phyloP scores from a whole-genome alignment of 2,329 filamentous ascomycete species.

The Talaromyces sp. region DNA sequence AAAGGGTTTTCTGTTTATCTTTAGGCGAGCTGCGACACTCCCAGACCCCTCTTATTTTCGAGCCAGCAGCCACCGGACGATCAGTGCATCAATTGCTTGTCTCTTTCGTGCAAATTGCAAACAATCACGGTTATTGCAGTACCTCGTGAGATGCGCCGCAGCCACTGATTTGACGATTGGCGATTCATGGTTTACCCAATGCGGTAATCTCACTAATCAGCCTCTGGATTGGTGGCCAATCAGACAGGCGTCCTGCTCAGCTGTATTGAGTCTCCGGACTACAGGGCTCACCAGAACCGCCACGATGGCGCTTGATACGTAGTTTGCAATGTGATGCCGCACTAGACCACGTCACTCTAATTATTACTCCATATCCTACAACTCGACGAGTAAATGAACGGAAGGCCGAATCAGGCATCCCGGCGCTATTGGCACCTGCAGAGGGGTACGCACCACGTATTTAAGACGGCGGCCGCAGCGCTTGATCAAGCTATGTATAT shows the following conservation, averaged over 20 bases:
- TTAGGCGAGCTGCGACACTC: neutral
- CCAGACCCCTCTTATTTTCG: neutral
- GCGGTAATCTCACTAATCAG: neutral
- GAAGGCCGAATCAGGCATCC: neutral
- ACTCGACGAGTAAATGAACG: neutral
- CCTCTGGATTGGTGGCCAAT: neutral
- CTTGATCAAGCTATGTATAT: slow-evolving; percentile 3
- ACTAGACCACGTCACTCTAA: neutral
- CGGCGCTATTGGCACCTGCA: neutral
- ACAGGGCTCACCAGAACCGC: neutral
- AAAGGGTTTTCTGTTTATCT: neutral
- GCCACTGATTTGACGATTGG: neutral
- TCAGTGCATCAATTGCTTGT: slow-evolving; percentile 1
- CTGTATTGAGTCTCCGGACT: neutral
- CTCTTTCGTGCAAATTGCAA: neutral
- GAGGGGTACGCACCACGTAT: slow-evolving; percentile 3
- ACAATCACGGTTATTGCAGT: neutral
- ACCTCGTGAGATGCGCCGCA: neutral
- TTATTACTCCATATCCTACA: neutral
- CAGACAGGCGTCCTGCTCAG: neutral
- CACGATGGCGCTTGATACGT: neutral
- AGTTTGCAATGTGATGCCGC: neutral
- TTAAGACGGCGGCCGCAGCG: slow-evolving; percentile 16
- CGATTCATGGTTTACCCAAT: neutral
- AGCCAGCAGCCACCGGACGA: slow-evolving; percentile 12